Base-by-base conservation (phyloP, 2,329 filamentous ascomycete genomes). In the Cladophialophora bantiana region DNA sequence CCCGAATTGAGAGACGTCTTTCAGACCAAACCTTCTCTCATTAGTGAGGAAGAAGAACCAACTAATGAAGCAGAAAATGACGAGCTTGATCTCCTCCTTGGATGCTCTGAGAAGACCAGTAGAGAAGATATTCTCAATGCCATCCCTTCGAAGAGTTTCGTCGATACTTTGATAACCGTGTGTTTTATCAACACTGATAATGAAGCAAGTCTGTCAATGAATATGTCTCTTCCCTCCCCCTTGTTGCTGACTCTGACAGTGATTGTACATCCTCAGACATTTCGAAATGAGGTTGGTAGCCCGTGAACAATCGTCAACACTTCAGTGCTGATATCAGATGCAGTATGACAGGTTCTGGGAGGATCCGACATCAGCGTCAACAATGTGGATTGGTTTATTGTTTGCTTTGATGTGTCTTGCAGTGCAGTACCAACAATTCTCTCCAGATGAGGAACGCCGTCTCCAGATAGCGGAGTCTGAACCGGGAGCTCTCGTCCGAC, bases 341-440 rank as follows among this genome's bases (percentile, higher is more conserved):
- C 79, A 85, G 72, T 86, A 86, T 70, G 83, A 86, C 65, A 76
- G 78, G 61, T 83, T 85, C 71, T 86, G 84, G 84, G 66, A 78
- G 61, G 80, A 79, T 68, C 83, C 83, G 1, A 75, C 76, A 3
- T 80, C 82, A 35, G 80, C 81, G 2, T 77, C 81, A 5, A 73
- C 82, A 4, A 80, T 83, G 15, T 86, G 84, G 83, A 73, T 86
- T 12, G 84, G 82, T 2, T 72, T 85, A 63, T 80, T 84, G 36
- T 86, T 80, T 71, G 79, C 83, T 0, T 83, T 86, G 78, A 84
- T 86, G 62, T 69, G 62, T 40, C 54, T 72, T 5, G 64, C 65
- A 6, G 63, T 64, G 10, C 69, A 68, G 10, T 69, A 67, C 36
- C 64, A 67, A 32, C 67, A 64, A 48, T 66, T 64, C 32, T 64